Evolutionary conservation across 495 filamentous ascomycete species (phyloP).

Genomic region (Lasiosphaeria miniovina): DNA sequence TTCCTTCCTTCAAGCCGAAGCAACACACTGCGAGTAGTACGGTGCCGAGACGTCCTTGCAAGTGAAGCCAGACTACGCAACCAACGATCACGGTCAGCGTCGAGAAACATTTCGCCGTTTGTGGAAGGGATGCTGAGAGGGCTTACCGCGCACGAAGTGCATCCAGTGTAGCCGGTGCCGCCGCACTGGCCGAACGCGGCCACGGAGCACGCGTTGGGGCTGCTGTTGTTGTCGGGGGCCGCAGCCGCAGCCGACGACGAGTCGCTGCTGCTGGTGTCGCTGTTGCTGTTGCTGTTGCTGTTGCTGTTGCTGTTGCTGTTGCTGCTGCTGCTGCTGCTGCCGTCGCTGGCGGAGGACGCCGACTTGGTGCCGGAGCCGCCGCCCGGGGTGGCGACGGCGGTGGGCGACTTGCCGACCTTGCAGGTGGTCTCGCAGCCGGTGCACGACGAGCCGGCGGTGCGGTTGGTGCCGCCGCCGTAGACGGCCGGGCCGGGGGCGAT

Average conservation of each 20-base stretch:
- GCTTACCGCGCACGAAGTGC: conserved; percentile 40
- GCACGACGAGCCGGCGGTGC: conserved; percentile 34
- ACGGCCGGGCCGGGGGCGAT: conserved; percentile 40
- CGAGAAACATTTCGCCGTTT: not conserved
- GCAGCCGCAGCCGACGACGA: conserved; percentile 10
- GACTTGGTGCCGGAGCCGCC: not conserved
- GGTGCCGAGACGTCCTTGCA: conserved; percentile 30
- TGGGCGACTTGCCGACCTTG: conserved; percentile 34
- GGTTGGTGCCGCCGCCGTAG: conserved; percentile 36
- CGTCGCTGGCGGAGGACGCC: too few species aligned
- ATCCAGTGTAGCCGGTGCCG: conserved; percentile 40
- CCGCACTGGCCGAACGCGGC: conserved; percentile 45
- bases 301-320: not conserved
- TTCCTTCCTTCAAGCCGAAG: conserved; percentile 12
- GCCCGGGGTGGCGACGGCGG: conserved; percentile 17
- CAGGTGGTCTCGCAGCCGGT: conserved; percentile 40
- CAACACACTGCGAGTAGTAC: conserved; percentile 41
- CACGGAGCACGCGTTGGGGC: conserved; percentile 26
- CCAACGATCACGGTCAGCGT: conserved; percentile 2
- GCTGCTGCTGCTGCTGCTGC: too few species aligned
- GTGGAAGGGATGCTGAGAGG: not conserved
- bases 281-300: too few species aligned
- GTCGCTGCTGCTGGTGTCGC: not conserved
- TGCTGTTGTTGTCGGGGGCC: not conserved
- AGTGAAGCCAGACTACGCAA: conserved; percentile 19